A percentile compares a stretch with the other conserved stretches of the same genome.
Conservation (phyloP, 169 alveolate species). For the Plasmodium relictum region DNA sequence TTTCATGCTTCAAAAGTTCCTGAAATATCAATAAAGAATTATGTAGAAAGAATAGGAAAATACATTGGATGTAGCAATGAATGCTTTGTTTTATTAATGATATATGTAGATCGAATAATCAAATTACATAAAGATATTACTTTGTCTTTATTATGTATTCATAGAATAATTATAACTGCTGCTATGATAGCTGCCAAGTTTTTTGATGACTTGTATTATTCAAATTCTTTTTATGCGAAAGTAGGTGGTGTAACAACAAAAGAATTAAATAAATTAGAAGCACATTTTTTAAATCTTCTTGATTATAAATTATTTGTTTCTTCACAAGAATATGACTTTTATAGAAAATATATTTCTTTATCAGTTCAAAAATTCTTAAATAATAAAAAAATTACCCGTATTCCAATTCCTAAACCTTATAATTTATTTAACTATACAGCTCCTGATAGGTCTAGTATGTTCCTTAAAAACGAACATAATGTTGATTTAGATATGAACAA, state of each 20-base stretch:
- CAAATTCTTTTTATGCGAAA: conserved; percentile 92
- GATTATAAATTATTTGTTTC: conserved; percentile 91
- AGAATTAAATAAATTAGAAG: conserved; percentile 93
- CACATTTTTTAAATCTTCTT: conserved; percentile 88
- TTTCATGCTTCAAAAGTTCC: conserved; percentile 92
- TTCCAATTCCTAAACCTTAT: neutral
- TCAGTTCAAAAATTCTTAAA: conserved; percentile 77
- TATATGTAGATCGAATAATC: conserved; percentile 88
- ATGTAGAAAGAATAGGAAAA: conserved; percentile 88
- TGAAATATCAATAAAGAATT: conserved; percentile 88
- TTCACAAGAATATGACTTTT: conserved; percentile 90
- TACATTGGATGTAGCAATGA: conserved; percentile 91
- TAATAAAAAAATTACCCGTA: conserved; percentile 1
- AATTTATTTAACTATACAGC: conserved; percentile 9
- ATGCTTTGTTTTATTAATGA: conserved; percentile 89
- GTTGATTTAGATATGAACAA: neutral
- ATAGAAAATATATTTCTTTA: conserved; percentile 84
- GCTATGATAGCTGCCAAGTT: conserved; percentile 94
- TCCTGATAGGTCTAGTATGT: conserved; percentile 11
- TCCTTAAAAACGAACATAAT: neutral
- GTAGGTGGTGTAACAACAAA: conserved; percentile 94
- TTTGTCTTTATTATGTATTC: conserved; percentile 87
- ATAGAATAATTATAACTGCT: conserved; percentile 92
- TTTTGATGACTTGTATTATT: conserved; percentile 93
- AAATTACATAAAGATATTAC: conserved; percentile 83